A percentile compares a stretch with the other conserved stretches of the same genome.
Conservation (phyloP, 2,329 filamentous ascomycete species). For the Davidsoniella virescens region DNA sequence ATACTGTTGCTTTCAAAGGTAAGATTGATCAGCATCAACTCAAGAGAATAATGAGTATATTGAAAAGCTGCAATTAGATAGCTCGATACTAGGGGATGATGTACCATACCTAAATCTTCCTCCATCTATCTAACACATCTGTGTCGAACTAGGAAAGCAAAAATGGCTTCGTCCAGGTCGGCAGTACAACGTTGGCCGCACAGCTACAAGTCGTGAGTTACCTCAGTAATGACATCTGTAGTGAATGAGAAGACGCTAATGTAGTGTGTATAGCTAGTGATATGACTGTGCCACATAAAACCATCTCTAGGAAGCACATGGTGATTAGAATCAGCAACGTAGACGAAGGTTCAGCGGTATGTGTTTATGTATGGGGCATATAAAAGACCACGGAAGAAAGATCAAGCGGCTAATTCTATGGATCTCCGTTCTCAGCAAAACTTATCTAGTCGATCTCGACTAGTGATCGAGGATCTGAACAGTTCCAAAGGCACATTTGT, state of each 20-base stretch:
- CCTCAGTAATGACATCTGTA: background rate
- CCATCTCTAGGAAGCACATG: conserved; percentile 79
- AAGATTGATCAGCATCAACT: background rate
- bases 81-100: too few relatives aligned
- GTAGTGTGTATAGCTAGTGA: conserved; percentile 34
- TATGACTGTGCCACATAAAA: conserved; percentile 58
- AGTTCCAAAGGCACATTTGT: conserved; percentile 73
- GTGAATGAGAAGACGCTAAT: too few relatives aligned
- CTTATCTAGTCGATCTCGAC: conserved; percentile 45
- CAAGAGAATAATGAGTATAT: background rate
- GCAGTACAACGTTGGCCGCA: conserved; percentile 9
- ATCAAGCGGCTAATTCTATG: background rate
- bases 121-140: too few relatives aligned
- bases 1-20: background rate
- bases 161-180: conserved; percentile 11
- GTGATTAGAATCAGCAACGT: conserved; percentile 56
- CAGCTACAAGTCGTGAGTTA: conserved; percentile 3
- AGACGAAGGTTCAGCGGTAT: conserved; percentile 48
- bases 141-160: background rate
- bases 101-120: too few relatives aligned
- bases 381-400: too few relatives aligned
- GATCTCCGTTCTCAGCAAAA: conserved; percentile 30
- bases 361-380: conserved; percentile 15
- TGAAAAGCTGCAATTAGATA: too few relatives aligned
- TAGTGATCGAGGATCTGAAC: conserved; percentile 63